Evolutionary conservation across 345 rosid species (phyloP), one percentile per base, ranked within the genome.

Genomic region (Nasturtium officinale): DNA sequence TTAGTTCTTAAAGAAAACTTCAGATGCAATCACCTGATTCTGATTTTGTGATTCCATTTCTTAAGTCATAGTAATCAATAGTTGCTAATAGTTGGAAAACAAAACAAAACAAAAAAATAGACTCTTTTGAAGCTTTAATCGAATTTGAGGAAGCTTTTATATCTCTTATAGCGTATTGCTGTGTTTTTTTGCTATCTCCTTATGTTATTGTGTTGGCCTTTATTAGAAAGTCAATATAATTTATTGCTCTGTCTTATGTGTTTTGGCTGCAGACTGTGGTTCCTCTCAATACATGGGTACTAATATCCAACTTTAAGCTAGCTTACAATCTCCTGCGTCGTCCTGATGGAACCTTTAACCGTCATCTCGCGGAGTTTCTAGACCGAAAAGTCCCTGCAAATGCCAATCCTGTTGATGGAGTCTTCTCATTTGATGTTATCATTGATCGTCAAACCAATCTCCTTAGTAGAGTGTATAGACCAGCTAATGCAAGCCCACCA

Each of bases 311-410:
- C 79, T 93, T 90, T 59, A 90, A 93, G 86, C 42, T 90, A 82
- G 85, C 91, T 16, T 93, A 90, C 80, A 90, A 82, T 69, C 91
- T 90, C 69, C 85, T 89, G 16, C 91, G 97, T 32, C 90, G 92
- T 1, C 90, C 98, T 12, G 97, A 93, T 16, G 98, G 96, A 25
- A 90, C 97, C 30, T 93, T 93, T 75, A 81, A 90, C 78, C 97
- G 98, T 64, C 92, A 90, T 70, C 83, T 93, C 23, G 97, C 96
- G 1, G 98, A 93, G 86, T 93, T 85, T 80, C 92, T 93, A 30
- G 98, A 89, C 80, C 82, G 96, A 1, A 93, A 86, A 77, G 89
- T 87, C 71, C 77, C 83, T 6, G 87, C 93, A 15, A 93, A 93
- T 57, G 87, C 90, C 6, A 87, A 83, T n/a, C 85, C 90, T 0